Evolutionary conservation across 2,329 filamentous ascomycete species (phyloP).

Genomic region (Fusarium sp.): DNA sequence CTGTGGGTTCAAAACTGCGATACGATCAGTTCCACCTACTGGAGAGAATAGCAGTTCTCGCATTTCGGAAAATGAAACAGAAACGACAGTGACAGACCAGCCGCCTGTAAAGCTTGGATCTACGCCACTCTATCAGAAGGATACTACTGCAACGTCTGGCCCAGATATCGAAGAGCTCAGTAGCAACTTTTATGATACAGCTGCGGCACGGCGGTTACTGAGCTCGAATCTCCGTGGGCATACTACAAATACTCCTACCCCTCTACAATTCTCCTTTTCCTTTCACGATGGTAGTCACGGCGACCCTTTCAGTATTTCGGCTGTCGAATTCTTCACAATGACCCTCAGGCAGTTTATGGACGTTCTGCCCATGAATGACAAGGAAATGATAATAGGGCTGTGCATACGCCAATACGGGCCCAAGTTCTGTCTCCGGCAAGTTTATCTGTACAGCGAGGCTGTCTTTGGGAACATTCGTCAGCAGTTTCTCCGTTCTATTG

Average conservation of each 20-base stretch:
- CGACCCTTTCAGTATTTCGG: neutral
- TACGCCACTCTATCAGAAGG: neutral
- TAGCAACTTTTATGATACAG: neutral
- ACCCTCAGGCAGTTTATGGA: conserved; percentile 8
- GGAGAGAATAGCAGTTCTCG: neutral
- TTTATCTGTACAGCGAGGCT: conserved; percentile 23
- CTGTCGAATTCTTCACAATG: neutral
- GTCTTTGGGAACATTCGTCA: conserved; percentile 10
- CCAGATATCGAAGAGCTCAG: neutral
- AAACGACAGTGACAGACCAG: neutral
- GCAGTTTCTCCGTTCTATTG: neutral
- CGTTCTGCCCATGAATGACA: conserved; percentile 13
- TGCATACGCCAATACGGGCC: conserved; percentile 2
- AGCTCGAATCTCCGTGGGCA: neutral
- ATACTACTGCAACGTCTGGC: neutral
- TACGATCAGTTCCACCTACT: neutral
- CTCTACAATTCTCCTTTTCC: conserved; percentile 1
- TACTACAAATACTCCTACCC: neutral
- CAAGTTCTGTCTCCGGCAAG: neutral
- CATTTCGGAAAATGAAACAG: neutral
- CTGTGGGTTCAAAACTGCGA: neutral
- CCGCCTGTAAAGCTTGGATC: neutral
- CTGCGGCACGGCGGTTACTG: neutral
- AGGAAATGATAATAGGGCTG: conserved; percentile 4
- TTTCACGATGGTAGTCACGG: neutral